Conservation (phyloP, 805 yeast species). For the Nakazawaea wyomingensis region DNA sequence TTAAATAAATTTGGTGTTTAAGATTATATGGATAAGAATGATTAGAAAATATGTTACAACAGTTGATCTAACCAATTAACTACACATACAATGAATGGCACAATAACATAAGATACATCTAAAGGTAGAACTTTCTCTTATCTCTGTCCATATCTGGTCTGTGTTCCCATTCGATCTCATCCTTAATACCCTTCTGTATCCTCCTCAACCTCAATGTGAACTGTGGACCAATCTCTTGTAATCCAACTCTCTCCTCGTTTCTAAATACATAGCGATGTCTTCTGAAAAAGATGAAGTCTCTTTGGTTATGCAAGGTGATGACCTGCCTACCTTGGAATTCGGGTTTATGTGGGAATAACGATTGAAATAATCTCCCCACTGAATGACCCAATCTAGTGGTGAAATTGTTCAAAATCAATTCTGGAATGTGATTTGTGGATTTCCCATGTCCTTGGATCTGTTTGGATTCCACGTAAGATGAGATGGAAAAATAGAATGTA, state of each 20-base stretch:
- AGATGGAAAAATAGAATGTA: conserved; percentile 81
- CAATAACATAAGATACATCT: conserved; percentile 14
- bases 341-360: conserved; percentile 88
- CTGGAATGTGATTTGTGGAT: conserved; percentile 89
- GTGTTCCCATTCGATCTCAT: conserved; percentile 95
- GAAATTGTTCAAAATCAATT: conserved; percentile 86
- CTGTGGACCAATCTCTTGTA: conserved; percentile 96
- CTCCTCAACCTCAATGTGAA: conserved; percentile 86
- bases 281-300: conserved; percentile 93
- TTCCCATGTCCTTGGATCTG: conserved; percentile 83
- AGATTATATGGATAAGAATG: background rate
- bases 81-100: background rate
- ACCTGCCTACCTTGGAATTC: conserved; percentile 96
- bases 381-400: conserved; percentile 90
- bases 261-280: conserved; percentile 88
- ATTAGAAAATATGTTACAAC: no score
- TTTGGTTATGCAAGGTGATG: conserved; percentile 90
- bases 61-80: no score
- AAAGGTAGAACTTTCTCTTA: conserved; percentile 85
- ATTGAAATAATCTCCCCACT: conserved; percentile 86
- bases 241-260: conserved; percentile 87
- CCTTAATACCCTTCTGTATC: conserved; percentile 85
- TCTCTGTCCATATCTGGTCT: conserved; percentile 95
- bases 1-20: background rate
- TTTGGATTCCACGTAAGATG: conserved; percentile 71